Percentiles rank a stretch among this genome's conserved stretches.
Evolutionary conservation across 2,329 filamentous ascomycete genomes (phyloP).

Genomic region (Fusarium circinatum): DNA sequence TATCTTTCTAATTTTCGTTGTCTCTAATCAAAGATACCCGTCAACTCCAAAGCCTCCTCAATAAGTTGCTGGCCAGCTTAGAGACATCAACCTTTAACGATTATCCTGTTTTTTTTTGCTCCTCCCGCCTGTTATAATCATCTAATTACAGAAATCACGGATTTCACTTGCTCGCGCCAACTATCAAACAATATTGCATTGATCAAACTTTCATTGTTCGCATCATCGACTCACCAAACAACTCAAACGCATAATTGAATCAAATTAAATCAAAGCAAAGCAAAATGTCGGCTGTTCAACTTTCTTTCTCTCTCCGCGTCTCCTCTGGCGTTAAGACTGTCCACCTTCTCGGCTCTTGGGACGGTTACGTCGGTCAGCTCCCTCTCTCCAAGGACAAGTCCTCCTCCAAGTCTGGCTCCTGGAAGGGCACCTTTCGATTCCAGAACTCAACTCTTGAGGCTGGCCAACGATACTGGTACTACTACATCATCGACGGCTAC

Average conservation of each 20-base stretch:
- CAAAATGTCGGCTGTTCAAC: slow-evolving; percentile 90
- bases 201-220: slow-evolving; percentile 13
- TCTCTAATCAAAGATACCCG: slow-evolving; percentile 42
- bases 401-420: slow-evolving; percentile 86
- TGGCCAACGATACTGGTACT: slow-evolving; percentile 99
- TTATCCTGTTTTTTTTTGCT: slow-evolving; percentile 15
- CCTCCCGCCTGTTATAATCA: slow-evolving; percentile 46
- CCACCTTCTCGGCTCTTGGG: slow-evolving; percentile 97
- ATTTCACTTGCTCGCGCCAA: slow-evolving; percentile 66
- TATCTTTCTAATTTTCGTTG: slow-evolving; percentile 49
- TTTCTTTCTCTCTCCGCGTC: slow-evolving; percentile 95
- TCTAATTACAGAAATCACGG: slow-evolving; percentile 60
- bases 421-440: slow-evolving; percentile 97
- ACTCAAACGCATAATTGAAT: slow-evolving; percentile 33
- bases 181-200: slow-evolving; percentile 44
- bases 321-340: slow-evolving; percentile 97
- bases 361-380: slow-evolving; percentile 94
- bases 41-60: slow-evolving; percentile 28
- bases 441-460: slow-evolving; percentile 85
- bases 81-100: slow-evolving; percentile 43
- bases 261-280: slow-evolving; percentile 60
- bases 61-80: slow-evolving; percentile 56
- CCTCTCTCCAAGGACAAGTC: slow-evolving; percentile 89
- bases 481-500: slow-evolving; percentile 99
- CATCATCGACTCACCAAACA: slow-evolving; percentile 49